Evolutionary conservation across 192 early-diverging fungal species (phyloP).

Genomic region (Physocladia obscura): DNA sequence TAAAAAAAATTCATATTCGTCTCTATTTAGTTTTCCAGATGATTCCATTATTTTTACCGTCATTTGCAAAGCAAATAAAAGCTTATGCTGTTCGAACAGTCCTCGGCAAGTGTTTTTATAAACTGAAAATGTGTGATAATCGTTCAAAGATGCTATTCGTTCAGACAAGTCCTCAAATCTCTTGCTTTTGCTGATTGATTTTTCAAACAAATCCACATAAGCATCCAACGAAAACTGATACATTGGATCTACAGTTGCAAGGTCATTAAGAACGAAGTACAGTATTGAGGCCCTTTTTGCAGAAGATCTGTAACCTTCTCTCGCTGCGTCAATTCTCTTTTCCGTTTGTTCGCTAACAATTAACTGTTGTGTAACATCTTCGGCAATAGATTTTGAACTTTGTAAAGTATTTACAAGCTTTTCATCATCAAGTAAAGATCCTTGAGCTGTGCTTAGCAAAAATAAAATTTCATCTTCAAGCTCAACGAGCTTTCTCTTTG

Average conservation of each 20-base stretch:
- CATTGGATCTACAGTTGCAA: constrained; percentile 64
- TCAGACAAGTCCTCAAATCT: constrained; percentile 52
- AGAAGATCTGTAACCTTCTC: constrained; percentile 60
- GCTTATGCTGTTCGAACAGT: constrained; percentile 61
- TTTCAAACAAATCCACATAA: constrained; percentile 63
- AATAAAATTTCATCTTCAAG: constrained; percentile 62
- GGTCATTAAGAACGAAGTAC: constrained; percentile 62
- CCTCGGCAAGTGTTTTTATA: constrained; percentile 66
- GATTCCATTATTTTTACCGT: constrained; percentile 64
- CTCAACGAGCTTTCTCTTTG: constrained; percentile 59
- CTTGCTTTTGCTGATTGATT: constrained; percentile 61
- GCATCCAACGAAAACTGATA: constrained; percentile 65
- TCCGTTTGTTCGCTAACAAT: constrained; percentile 63
- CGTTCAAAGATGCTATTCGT: constrained; percentile 54
- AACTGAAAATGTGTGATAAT: constrained; percentile 63
- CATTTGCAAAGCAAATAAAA: constrained; percentile 63
- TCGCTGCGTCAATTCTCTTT: constrained; percentile 60
- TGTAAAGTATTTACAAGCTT: constrained; percentile 65
- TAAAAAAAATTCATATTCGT: constrained; percentile 64
- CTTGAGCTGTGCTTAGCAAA: constrained; percentile 64
- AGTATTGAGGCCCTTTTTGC: constrained; percentile 61
- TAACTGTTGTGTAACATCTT: constrained; percentile 62
- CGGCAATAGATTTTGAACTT: constrained; percentile 58
- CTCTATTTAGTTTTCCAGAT: constrained; percentile 52
- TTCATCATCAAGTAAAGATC: constrained; percentile 62